These are phyloP conservation scores for Cordyceps pruinosa DNA, from an alignment of 2,329 filamentous ascomycete genomes.

Conservation along the genomic window DNA sequence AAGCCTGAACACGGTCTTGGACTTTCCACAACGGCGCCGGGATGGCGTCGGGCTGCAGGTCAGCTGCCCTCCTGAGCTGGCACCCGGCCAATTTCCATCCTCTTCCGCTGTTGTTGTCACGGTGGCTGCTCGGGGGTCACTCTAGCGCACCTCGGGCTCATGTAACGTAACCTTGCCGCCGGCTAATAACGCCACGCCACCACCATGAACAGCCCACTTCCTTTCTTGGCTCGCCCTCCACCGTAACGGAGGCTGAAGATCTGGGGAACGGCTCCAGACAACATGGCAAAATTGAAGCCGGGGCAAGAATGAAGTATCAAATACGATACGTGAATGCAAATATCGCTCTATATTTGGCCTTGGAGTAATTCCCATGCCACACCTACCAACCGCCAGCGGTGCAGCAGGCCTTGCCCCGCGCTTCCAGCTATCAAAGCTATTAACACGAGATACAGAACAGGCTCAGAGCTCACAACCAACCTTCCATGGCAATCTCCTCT, in stretches of 20 bases:
- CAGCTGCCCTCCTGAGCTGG: conserved; percentile 1
- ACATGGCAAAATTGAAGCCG: background rate
- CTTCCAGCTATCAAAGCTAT: too few species aligned
- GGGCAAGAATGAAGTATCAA: background rate
- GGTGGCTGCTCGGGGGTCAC: conserved; percentile 2
- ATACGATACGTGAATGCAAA: background rate
- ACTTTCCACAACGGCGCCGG: background rate
- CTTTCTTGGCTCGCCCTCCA: background rate
- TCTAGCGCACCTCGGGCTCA: background rate
- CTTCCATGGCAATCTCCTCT: too few species aligned
- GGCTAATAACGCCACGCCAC: conserved; percentile 8
- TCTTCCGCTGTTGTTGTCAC: background rate
- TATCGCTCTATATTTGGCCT: background rate
- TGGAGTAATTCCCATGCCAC: too few species aligned
- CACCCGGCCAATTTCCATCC: background rate
- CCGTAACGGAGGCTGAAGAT: conserved; percentile 10
- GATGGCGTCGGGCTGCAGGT: conserved; percentile 6
- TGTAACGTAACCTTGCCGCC: conserved; percentile 12
- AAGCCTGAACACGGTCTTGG: background rate
- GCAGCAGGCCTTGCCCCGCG: too few species aligned
- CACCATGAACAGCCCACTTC: background rate
- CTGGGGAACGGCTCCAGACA: conserved; percentile 1
- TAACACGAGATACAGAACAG: too few species aligned
- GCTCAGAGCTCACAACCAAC: too few species aligned
- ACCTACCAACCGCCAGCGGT: too few species aligned